A percentile compares a stretch with the other conserved stretches of the same genome.
These are phyloP conservation scores for Euphorbia corollata DNA, from an alignment of 441 rosid species.

Conservation along the genomic window DNA sequence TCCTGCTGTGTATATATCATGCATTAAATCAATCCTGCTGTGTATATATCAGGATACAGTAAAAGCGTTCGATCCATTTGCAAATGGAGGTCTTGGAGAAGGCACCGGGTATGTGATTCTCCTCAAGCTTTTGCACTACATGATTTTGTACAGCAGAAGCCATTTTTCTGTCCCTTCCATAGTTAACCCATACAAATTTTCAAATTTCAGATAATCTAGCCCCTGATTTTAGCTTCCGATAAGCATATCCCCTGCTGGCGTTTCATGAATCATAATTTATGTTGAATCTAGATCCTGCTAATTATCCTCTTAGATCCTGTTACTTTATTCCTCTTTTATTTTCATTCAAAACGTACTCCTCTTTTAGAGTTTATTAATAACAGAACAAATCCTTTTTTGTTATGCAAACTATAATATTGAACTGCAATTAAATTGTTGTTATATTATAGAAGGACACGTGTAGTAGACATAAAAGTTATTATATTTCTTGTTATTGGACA, in stretches of 20 bases:
- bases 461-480: neutral
- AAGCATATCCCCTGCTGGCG: neutral
- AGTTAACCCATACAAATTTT: neutral
- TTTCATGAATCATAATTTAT: neutral
- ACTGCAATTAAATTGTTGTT: neutral
- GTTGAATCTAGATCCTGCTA: no score
- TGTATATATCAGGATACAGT: conserved; percentile 67
- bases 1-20: neutral
- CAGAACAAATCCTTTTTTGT: neutral
- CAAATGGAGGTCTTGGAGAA: conserved; percentile 51
- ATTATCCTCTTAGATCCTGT: no score
- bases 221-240: neutral
- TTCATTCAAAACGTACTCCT: no score
- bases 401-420: neutral
- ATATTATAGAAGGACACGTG: neutral
- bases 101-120: conserved; percentile 73
- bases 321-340: no score
- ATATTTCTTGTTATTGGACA: conserved; percentile 22
- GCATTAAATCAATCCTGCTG: conserved; percentile 11
- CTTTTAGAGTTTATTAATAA: neutral
- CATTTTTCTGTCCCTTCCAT: neutral
- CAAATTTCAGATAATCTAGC: neutral
- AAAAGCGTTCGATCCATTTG: conserved; percentile 67
- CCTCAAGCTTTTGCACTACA: conserved; percentile 5
- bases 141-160: neutral